Evolutionary conservation across 371 early-diverging fungal species (phyloP), one percentile per base, ranked within the genome.

Genomic region (Mycotypha africana): DNA sequence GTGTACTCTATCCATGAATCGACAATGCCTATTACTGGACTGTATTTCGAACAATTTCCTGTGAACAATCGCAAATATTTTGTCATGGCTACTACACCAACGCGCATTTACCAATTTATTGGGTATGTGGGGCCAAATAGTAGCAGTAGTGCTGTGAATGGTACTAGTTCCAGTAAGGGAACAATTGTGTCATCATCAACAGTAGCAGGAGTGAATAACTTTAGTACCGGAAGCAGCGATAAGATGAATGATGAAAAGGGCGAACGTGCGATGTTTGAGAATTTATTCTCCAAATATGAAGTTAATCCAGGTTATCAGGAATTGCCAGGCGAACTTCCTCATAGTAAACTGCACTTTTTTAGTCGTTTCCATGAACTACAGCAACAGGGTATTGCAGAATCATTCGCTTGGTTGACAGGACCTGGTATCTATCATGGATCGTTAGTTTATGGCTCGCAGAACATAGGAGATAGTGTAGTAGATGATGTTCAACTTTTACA

Each of bases 381-480:
- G n/a, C 76, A 75, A 19, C 83, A 81, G 48, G 84, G 87, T n/a
- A 63, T 79, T 14, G 82, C 86, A 2, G 77, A 85, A 54, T 64
- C 72, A 8, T 89, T 89, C 73, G 82, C 84, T 12, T 91, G 91
- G 91, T 41, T 87, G 40, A 87, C 86, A 9, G 84, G 86, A 64
- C 81, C 91, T 17, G 95, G 95, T 38, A 79, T 95, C 6, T 93
- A 87, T 53, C 84, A 82, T 53, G 92, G 93, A 30, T 75, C 81
- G 26, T 69, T 95, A 4, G 79, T 81, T 2, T 88, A 86, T 69
- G 85, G 87, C 0, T 80, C 82, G 1, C 86, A 89, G 53, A 72
- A 76, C 35, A 49, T 74, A 12, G 86, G 89, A 4, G 93, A 90
- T 46, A 84, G 85, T 45, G 83, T 93, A 4, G 80, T 91, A 16